Base-by-base conservation (phyloP, 2,329 filamentous ascomycete species). In the Ascochyta pisi region DNA sequence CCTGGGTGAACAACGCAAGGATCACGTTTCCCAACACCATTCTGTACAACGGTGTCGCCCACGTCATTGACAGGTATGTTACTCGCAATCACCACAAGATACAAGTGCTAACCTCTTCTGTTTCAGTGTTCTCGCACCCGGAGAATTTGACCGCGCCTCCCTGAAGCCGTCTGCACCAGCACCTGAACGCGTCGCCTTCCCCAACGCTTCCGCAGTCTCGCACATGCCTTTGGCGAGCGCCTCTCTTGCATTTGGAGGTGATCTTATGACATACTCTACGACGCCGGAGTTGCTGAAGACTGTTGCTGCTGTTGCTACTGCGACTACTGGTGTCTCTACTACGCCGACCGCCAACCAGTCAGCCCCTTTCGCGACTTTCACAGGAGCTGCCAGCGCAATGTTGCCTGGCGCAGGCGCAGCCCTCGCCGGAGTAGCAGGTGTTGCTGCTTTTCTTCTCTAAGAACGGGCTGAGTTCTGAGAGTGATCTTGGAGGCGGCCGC, bases 281-380 rank as follows among this genome's bases (percentile, higher is more conserved):
- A 70, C 66, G 3, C 66, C 66, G 1, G 58, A 57, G 45, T 42
- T 70, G 38, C 63, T 69, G 1, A 57, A 67, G 47, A 70, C 68
- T 6, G 50, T 65, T 47, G 65, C 60, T 39, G 61, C 68, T 8
- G 40, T 69, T n/a, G 58, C 63, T 9, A 41, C 38, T 22, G 53
- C 61, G 34, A 57, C 46, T 31, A 48, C 62, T 35, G 53, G 29
- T 39, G 39, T 24, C 7, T 38, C 16, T 12, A 22, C 19, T 10
- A 53, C 49, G 6, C 54, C 56, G 8, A 55, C 48, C 15, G 39
- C 37, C 5, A 47, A 54, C 27, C 40, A 26, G 26, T 34, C 55
- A 7, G 41, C 48, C 15, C 48, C 55, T 1, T 12, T 37, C 3
- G 19, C 47, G 12, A 41, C 45, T 23, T 55, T 50, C 24, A 60